Evolutionary conservation across 73 alveolate species (phyloP).

Genomic region (Stentor coeruleus): DNA sequence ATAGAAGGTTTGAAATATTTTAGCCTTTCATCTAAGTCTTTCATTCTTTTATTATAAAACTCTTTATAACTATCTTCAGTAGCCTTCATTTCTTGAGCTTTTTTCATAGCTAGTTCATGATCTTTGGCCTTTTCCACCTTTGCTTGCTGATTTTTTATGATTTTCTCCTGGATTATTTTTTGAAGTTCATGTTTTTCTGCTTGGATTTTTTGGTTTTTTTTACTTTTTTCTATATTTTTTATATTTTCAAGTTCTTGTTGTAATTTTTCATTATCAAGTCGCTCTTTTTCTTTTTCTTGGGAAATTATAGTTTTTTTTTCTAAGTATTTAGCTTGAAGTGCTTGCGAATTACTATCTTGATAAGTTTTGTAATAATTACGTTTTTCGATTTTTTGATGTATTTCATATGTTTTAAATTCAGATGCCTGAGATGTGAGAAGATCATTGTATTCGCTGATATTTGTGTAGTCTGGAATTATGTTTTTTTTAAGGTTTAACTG

Average conservation of each 20-base stretch:
- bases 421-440: neutral
- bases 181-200: neutral
- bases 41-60: too few relatives aligned
- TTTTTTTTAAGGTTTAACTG: neutral
- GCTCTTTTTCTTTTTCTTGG: neutral
- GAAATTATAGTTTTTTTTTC: neutral
- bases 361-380: neutral
- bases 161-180: neutral
- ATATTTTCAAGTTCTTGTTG: neutral
- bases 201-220: too few relatives aligned
- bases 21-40: neutral
- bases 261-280: too few relatives aligned
- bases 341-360: neutral
- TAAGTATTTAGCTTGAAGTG: neutral
- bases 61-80: neutral
- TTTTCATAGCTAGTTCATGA: neutral
- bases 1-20: too few relatives aligned
- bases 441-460: too few relatives aligned
- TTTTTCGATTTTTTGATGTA: neutral
- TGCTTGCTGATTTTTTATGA: neutral
- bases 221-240: neutral
- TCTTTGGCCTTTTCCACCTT: neutral
- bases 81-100: neutral
- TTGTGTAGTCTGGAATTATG: too few relatives aligned
- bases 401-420: neutral